Conservation (phyloP, 306 rosid genomes). For the Begonia peltatifolia region DNA sequence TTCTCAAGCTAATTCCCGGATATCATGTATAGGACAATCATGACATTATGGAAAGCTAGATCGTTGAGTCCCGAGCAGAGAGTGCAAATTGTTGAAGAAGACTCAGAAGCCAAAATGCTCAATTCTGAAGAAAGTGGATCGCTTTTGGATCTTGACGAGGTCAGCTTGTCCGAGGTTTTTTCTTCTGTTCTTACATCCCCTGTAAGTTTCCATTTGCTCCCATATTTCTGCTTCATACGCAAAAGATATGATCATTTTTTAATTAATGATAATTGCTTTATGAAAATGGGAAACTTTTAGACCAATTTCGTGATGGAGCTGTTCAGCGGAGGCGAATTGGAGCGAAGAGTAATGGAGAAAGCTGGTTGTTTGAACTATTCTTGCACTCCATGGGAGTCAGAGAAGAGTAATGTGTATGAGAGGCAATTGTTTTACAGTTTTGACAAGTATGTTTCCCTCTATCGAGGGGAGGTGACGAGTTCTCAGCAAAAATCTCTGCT, state of each 20-base stretch:
- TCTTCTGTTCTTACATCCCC: conserved; percentile 44
- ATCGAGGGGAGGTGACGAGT: conserved; percentile 74
- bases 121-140: conserved; percentile 57
- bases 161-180: conserved; percentile 70
- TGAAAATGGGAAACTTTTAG: conserved; percentile 16
- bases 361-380: conserved; percentile 70
- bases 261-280: no score
- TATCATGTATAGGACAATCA: conserved; percentile 28
- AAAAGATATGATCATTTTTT: no score
- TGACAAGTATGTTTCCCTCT: conserved; percentile 54
- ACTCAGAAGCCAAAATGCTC: conserved; percentile 46
- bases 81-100: conserved; percentile 47
- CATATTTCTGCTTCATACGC: no score
- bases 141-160: conserved; percentile 53
- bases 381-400: conserved; percentile 81
- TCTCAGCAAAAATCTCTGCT: conserved; percentile 50
- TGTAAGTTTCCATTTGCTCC: conserved; percentile 27
- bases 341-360: conserved; percentile 63
- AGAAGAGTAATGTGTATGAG: conserved; percentile 43
- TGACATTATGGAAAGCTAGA: conserved; percentile 77
- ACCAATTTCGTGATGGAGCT: conserved; percentile 60
- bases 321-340: conserved; percentile 71
- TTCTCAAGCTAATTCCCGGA: background rate
- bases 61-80: conserved; percentile 31
- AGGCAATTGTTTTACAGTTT: conserved; percentile 68